phyloP scores from a whole-genome alignment of 192 early-diverging fungal species.

The Podila epigama region DNA sequence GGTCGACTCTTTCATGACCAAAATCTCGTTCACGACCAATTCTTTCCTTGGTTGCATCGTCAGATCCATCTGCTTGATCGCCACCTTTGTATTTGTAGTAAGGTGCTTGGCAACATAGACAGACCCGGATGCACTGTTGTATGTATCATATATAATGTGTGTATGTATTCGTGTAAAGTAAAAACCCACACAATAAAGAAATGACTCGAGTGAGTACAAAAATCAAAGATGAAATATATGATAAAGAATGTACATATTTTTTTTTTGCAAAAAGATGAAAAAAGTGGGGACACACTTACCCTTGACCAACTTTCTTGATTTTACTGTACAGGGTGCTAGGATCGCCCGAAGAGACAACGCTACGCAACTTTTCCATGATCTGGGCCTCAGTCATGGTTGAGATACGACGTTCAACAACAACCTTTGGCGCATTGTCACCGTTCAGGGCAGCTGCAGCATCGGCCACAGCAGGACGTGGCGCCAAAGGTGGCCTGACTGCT shows the following conservation, averaged over 20 bases:
- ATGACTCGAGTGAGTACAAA: not conserved
- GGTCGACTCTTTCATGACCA: conserved; percentile 92
- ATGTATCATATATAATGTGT: not conserved
- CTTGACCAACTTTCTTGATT: conserved; percentile 96
- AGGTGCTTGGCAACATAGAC: conserved; percentile 91
- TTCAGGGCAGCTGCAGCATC: conserved; percentile 66
- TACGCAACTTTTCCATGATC: conserved; percentile 92
- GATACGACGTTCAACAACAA: conserved; percentile 71
- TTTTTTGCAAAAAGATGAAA: not conserved
- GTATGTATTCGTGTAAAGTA: too few relatives aligned
- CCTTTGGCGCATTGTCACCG: conserved; percentile 46
- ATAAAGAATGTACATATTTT: too few relatives aligned
- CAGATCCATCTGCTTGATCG: conserved; percentile 95
- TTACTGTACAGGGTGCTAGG: conserved; percentile 92
- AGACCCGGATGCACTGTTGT: conserved; percentile 87
- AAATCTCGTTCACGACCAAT: conserved; percentile 90
- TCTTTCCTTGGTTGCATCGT: conserved; percentile 88
- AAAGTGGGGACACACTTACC: conserved; percentile 55
- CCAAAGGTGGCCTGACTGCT: conserved; percentile 43
- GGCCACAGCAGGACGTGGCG: conserved; percentile 38
- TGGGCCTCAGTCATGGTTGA: conserved; percentile 92
- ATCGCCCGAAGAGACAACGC: conserved; percentile 90
- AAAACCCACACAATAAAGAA: too few relatives aligned
- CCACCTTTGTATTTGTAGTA: conserved; percentile 77
- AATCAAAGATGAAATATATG: not conserved